Conservation (phyloP, 225 moss, liverwort and hornwort species). For the Lunularia cruciata region DNA sequence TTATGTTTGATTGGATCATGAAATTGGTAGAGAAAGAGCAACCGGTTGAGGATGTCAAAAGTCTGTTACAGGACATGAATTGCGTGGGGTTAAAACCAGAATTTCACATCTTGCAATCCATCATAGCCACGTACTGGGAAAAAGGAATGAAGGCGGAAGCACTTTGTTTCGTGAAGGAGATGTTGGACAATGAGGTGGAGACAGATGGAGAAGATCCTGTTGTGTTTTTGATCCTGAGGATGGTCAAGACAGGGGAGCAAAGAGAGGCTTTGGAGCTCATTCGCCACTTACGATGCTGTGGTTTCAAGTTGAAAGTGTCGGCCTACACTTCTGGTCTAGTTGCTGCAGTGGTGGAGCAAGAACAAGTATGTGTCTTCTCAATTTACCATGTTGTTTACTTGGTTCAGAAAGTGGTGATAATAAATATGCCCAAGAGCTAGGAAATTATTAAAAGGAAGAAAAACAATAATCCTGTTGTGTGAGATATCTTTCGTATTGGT, state of each 20-base stretch:
- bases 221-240: conserved; percentile 74
- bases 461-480: too few species aligned
- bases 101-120: conserved; percentile 81
- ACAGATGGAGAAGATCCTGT: conserved; percentile 84
- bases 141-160: conserved; percentile 82
- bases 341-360: conserved; percentile 89
- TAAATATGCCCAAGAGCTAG: too few species aligned
- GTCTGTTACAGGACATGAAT: conserved; percentile 92
- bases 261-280: conserved; percentile 79
- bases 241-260: conserved; percentile 77
- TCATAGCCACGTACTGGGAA: conserved; percentile 87
- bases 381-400: too few species aligned
- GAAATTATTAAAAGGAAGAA: too few species aligned
- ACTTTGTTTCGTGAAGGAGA: conserved; percentile 74
- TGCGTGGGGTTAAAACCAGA: conserved; percentile 96
- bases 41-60: conserved; percentile 92
- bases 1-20: conserved; percentile 97
- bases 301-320: conserved; percentile 69
- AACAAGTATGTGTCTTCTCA: conserved; percentile 50
- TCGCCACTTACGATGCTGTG: conserved; percentile 64
- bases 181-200: conserved; percentile 82
- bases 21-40: conserved; percentile 81
- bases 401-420: too few species aligned
- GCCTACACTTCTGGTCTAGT: conserved; percentile 77
- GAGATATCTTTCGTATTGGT: not conserved